Evolutionary conservation across 768 basidiomycete genomes (phyloP), one percentile per base, ranked within the genome.

Genomic region (Candolleomyces efflorescens): DNA sequence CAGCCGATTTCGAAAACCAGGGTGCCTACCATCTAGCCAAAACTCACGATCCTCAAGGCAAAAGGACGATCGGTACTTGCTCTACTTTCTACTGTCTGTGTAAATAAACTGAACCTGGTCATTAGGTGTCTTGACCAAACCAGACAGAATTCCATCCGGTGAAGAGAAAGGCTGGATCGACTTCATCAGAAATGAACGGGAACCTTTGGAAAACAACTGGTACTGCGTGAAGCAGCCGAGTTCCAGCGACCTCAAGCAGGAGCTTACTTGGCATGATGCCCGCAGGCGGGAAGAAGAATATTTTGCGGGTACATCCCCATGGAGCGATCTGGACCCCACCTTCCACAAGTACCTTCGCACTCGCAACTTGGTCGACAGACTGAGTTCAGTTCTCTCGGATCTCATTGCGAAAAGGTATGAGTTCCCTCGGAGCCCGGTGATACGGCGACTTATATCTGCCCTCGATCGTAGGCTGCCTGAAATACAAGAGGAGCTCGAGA

Each of bases 1-100:
- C 49, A 92, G 90, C 88, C 54, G 89, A 92, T 60, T 89, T 88
- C 22, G 87, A 91, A 62, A 92, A 89, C 45, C 89, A 92, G 67
- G 86, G 85, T 0, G 89, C 89, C 0, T 83, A 86, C 58, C 73
- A 78, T n/a, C 71, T 92, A 0, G 82, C 87, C 0, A 85, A 84
- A 63, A 48, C 71, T 12, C 71, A 79, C 49, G 89, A 91, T 60
- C 82, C 84, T 0, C 70, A 81, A 0, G 88, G 89, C 0, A 78
- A 77, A 51, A 77, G 88, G 5, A 92, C 89, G 0, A 85, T 91
- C 12, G 89, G 90, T 88, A 60, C 32, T 32, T 32, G 6, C 32
- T 17, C 78, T 32, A 15, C 15, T 17, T n/a, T 1, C 41, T 41
- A 22, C 0, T 39, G 1, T 13, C 17, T 20, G 22, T 44, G 18